These are phyloP conservation scores for Microbotryomycetes sp. DNA, from an alignment of 1,284 basidiomycete species.

Conservation along the genomic window DNA sequence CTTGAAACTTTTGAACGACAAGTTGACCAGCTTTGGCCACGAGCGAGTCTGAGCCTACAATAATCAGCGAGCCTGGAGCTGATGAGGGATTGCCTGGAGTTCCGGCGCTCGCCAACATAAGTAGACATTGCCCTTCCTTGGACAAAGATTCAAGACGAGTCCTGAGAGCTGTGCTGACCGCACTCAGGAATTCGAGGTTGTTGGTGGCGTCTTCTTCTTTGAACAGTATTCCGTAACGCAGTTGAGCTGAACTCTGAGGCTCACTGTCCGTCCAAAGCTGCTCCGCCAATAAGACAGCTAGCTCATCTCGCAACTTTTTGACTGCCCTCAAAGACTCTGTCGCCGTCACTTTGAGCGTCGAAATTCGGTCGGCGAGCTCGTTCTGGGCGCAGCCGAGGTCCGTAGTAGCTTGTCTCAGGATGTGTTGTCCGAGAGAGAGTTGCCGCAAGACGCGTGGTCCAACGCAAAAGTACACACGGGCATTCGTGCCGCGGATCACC, in stretches of 20 bases:
- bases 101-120: slow-evolving; percentile 55
- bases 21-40: slow-evolving; percentile 21
- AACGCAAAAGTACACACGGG: slow-evolving; percentile 65
- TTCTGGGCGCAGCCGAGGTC: slow-evolving; percentile 57
- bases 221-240: slow-evolving; percentile 39
- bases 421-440: slow-evolving; percentile 51
- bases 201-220: slow-evolving; percentile 56
- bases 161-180: slow-evolving; percentile 51
- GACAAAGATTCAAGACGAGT: slow-evolving; percentile 36
- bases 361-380: slow-evolving; percentile 60
- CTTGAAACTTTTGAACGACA: slow-evolving; percentile 11
- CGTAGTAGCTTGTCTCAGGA: background rate
- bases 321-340: slow-evolving; percentile 56
- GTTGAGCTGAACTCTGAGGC: slow-evolving; percentile 26
- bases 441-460: slow-evolving; percentile 64
- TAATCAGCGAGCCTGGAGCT: slow-evolving; percentile 23
- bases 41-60: slow-evolving; percentile 18
- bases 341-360: slow-evolving; percentile 58
- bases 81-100: slow-evolving; percentile 11
- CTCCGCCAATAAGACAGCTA: slow-evolving; percentile 54
- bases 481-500: slow-evolving; percentile 48
- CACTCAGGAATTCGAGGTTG: slow-evolving; percentile 55
- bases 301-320: slow-evolving; percentile 58
- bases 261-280: slow-evolving; percentile 39
- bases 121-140: slow-evolving; percentile 47